Base-by-base conservation (phyloP, 352 stramenopile species). In the Phytophthora chlamydospora region DNA sequence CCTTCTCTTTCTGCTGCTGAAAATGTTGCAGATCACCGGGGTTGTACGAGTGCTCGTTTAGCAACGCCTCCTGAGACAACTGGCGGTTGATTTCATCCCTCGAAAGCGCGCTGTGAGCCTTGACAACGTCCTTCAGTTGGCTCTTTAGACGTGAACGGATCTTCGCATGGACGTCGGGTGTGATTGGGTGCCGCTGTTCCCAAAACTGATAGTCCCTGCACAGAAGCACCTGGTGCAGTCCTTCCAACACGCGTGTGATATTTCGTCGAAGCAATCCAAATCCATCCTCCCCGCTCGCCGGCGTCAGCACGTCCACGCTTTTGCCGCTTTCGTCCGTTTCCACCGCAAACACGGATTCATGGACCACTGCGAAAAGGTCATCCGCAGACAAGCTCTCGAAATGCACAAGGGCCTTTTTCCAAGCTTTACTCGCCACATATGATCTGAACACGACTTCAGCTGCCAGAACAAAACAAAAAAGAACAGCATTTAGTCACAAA, bases 141-240 rank as follows among this genome's bases (percentile, higher is more conserved):
- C 76, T 77, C 58, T 78, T 68, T 17, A 93, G 33, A 19, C 80
- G 74, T 9, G 69, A 65, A 3, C 82, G 82, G 42, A 90, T 54
- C 35, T 90, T 91, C 2, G 74, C 53, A 56, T 91, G 81, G 3
- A 80, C 68, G 12, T 90, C 76, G 8, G 76, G 66, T 24, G 74
- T 78, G 11, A 91, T 77, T 6, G 78, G 62, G 62, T 95, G 80
- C 3, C 84, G 78, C 48, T 91, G 78, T 66, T 95, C 84, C 86
- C 84, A 95, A n/a, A 95, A 91, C 36, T 90, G 80, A 61, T 95
- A 95, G 46, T 90, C 81, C 21, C 27, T 69, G 50, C 86, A 95
- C 24, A 68, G 68, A 0, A 90, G 39, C 14, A 91, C 84, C 36
- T 77, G 76, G 33, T 79, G 77, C 9, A 90, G 62, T 17, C 86